These are phyloP conservation scores for Pseudogymnoascus sp. DNA, from an alignment of 2,329 filamentous ascomycete genomes.

Conservation along the genomic window DNA sequence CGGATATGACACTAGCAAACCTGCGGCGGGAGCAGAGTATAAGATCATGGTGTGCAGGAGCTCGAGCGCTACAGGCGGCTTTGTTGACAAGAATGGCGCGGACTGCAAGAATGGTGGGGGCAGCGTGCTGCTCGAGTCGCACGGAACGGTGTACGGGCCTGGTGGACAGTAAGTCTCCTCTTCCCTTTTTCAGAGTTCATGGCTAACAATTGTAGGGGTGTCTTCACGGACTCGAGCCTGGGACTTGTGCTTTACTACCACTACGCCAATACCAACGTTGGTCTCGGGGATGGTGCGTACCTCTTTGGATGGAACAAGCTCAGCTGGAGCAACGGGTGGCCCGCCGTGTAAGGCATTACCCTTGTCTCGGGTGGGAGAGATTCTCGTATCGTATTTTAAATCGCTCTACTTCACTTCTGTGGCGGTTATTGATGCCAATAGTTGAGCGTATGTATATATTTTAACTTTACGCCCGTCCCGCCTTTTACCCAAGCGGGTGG, in stretches of 20 bases:
- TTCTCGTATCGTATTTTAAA: not conserved
- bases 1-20: conserved; percentile 41
- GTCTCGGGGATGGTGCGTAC: conserved; percentile 39
- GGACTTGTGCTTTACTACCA: conserved; percentile 55
- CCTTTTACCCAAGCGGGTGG: not conserved
- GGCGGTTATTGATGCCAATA: not conserved
- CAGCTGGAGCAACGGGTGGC: conserved; percentile 37
- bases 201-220: conserved; percentile 33
- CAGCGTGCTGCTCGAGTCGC: conserved; percentile 49
- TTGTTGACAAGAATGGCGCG: conserved; percentile 45
- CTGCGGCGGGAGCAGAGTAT: conserved; percentile 53
- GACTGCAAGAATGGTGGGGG: conserved; percentile 49
- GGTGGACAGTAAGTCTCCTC: conserved; percentile 42
- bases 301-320: conserved; percentile 39
- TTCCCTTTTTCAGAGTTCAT: not conserved
- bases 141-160: conserved; percentile 54
- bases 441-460: not conserved
- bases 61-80: conserved; percentile 41
- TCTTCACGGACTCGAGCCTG: conserved; percentile 39
- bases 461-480: not conserved
- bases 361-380: not conserved
- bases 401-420: not conserved
- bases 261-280: conserved; percentile 47
- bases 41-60: conserved; percentile 58
- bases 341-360: conserved; percentile 26